These are phyloP conservation scores for Crithidia sp. DNA, from an alignment of 208 protist genomes.

Conservation along the genomic window DNA sequence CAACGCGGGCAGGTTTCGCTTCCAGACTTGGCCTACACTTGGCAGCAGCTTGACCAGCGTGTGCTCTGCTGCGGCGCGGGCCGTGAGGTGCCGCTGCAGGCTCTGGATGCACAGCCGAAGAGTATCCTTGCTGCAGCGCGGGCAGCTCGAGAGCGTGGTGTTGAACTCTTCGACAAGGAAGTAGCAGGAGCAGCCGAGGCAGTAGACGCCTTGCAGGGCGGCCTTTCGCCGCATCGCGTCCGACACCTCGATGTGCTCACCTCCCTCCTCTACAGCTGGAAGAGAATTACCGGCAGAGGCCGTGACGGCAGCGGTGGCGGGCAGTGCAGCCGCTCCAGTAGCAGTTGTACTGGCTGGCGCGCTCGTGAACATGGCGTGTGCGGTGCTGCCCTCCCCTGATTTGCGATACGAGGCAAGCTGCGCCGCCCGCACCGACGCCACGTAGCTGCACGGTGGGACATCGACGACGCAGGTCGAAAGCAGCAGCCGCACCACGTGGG, in stretches of 20 bases:
- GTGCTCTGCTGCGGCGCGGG: conserved; percentile 20
- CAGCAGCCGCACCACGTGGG: conserved; percentile 74
- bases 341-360: neutral
- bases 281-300: neutral
- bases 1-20: neutral
- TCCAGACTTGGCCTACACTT: conserved; percentile 24
- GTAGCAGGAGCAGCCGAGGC: conserved; percentile 68
- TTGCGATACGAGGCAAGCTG: conserved; percentile 20
- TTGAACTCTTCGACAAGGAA: conserved; percentile 66
- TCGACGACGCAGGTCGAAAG: conserved; percentile 53
- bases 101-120: conserved; percentile 35
- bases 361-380: conserved; percentile 19
- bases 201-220: conserved; percentile 61
- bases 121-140: conserved; percentile 62
- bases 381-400: conserved; percentile 8
- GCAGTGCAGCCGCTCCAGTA: too few species aligned
- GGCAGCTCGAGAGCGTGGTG: conserved; percentile 54
- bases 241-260: conserved; percentile 44
- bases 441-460: conserved; percentile 30
- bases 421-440: conserved; percentile 23
- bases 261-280: neutral
- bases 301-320: neutral
- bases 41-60: conserved; percentile 23
- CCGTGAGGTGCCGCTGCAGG: conserved; percentile 23
- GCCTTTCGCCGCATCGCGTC: conserved; percentile 36